phyloP scores from a whole-genome alignment of 2,329 filamentous ascomycete species.

The Clonostachys byssicola region DNA sequence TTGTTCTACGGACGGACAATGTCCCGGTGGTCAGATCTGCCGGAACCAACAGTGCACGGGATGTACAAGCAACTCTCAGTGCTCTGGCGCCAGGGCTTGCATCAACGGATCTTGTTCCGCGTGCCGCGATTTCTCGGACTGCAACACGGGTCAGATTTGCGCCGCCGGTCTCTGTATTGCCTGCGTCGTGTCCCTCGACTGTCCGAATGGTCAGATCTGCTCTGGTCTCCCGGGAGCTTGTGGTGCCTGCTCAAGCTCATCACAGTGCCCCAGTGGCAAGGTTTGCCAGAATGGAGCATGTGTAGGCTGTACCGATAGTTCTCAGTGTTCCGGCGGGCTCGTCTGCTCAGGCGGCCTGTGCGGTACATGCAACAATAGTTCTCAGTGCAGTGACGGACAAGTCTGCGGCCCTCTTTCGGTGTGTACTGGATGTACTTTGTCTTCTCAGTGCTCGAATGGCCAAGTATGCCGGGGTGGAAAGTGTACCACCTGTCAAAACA shows the following conservation, averaged over 20 bases:
- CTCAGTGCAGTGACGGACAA: slow-evolving; percentile 3
- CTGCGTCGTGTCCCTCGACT: not conserved
- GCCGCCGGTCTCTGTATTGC: not conserved
- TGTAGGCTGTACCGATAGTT: not conserved
- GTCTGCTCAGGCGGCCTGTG: no score
- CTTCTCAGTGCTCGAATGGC: not conserved
- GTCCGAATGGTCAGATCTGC: slow-evolving; percentile 4
- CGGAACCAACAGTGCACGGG: no score
- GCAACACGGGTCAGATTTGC: slow-evolving; percentile 5
- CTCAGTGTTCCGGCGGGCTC: no score
- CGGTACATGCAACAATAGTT: slow-evolving; percentile 1
- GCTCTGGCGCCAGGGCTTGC: no score
- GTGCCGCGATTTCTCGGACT: not conserved
- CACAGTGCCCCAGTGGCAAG: slow-evolving; percentile 3
- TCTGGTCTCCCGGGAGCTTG: slow-evolving; percentile 4
- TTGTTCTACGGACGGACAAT: no score
- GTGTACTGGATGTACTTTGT: not conserved
- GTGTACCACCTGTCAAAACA: no score
- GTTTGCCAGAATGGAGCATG: slow-evolving; percentile 3
- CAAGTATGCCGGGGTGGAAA: not conserved
- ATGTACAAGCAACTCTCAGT: no score
- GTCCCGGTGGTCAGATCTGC: no score
- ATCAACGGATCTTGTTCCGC: no score
- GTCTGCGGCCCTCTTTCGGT: slow-evolving; percentile 2
- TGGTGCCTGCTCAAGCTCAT: slow-evolving; percentile 3